Conservation (phyloP, 164 flowering plant genomes). For the Buxus sempervirens region DNA sequence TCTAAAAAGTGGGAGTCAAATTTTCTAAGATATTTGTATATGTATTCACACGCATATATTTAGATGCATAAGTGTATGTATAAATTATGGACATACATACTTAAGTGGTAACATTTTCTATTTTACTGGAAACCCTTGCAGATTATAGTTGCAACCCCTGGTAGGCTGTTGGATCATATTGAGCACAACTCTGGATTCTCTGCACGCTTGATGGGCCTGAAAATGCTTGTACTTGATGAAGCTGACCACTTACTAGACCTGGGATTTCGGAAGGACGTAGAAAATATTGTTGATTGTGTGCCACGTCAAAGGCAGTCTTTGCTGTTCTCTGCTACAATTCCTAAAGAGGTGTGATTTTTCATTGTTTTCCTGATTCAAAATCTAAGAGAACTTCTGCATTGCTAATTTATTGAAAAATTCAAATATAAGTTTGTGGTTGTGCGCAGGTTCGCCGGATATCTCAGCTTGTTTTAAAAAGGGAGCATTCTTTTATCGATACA, state of each 20-base stretch:
- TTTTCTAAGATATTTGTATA: no score
- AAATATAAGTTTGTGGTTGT: constrained; percentile 2
- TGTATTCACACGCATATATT: no score
- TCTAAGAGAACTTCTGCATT: not conserved
- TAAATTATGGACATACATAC: no score
- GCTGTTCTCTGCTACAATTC: constrained; percentile 84
- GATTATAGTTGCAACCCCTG: constrained; percentile 97
- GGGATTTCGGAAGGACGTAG: constrained; percentile 91
- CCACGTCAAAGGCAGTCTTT: constrained; percentile 91
- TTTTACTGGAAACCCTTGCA: constrained; percentile 24
- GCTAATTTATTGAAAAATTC: not conserved
- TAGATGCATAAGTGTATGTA: no score
- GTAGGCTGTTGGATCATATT: constrained; percentile 90
- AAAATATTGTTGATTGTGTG: constrained; percentile 86
- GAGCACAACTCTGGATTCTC: constrained; percentile 84
- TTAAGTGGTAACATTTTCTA: not conserved
- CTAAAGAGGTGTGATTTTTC: constrained; percentile 69
- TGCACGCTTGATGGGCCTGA: constrained; percentile 77
- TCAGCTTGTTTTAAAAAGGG: constrained; percentile 86
- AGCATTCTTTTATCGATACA: constrained; percentile 73
- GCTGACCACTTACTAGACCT: constrained; percentile 88
- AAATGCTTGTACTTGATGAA: constrained; percentile 90
- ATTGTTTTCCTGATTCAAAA: not conserved
- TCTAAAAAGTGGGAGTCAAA: not conserved
- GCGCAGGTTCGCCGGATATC: constrained; percentile 84